Base-by-base conservation (phyloP, 768 basidiomycete genomes). In the Hericium erinaceus region DNA sequence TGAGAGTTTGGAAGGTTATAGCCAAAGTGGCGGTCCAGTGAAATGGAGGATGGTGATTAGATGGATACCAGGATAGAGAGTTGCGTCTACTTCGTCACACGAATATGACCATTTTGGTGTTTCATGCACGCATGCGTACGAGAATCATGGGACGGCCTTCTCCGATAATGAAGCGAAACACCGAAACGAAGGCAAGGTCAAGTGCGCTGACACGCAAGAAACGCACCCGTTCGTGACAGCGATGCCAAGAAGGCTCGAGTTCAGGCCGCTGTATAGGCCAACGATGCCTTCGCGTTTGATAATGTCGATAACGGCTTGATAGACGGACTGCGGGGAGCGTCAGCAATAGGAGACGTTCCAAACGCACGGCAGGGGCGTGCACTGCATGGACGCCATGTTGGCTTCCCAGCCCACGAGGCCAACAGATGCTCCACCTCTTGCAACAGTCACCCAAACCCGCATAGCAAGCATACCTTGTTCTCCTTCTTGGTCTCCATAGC, bases 161-260 rank as follows among this genome's bases (percentile, higher is more conserved):
- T 2, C 33, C 33, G 33, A 33, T 16, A 48, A 41, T 22, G 41
- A 40, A 33, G 22, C 2, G 12, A 33, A 18, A 49, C 13, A 18
- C 37, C 8, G n/a, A 49, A 28, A 12, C 44, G 44, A 22, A 46
- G 15, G 41, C 7, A 26, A 44, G 41, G 41, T 44, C 41, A 44
- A 44, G 13, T 46, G 44, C 44, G 44, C 44, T 49, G 18, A 22
- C 37, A 48, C 4, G 48, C 39, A 24, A 46, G 41, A 56, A 39
- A 67, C 79, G 54, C 64, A 89, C 91, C 88, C 89, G 64, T 98
- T 98, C 18, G 97, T 97, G 38, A 97, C 78, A 4, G 92, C 92
- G 61, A 99, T 91, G 6, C 93, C 95, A 39, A 94, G 73, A 57
- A 99, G 73, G 65, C 88, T 89, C 13, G 92, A 91, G 60, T 77